A percentile compares a stretch with the other conserved stretches of the same genome.
These are phyloP conservation scores for Citrullus mucosospermus DNA, from an alignment of 306 rosid genomes.

Conservation along the genomic window DNA sequence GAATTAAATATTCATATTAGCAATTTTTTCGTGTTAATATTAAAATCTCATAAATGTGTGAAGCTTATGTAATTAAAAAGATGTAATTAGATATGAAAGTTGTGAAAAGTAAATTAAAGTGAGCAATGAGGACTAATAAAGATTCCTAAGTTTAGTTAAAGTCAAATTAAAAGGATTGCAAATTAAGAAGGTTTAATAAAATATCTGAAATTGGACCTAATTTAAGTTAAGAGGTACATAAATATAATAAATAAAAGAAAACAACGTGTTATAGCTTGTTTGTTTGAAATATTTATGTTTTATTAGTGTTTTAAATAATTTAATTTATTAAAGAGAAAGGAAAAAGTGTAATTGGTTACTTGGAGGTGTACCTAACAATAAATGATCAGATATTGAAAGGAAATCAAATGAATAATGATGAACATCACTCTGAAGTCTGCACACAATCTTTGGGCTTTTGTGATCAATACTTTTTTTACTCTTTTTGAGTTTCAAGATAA, in stretches of 20 bases:
- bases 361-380: not conserved
- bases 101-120: not conserved
- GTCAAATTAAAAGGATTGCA: not conserved
- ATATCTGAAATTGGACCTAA: not conserved
- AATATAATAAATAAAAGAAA: not conserved
- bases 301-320: not conserved
- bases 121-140: not conserved
- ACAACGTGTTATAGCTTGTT: not conserved
- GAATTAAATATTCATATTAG: too few species aligned
- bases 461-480: not conserved
- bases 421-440: not conserved
- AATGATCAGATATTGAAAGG: not conserved
- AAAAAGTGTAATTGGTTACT: not conserved
- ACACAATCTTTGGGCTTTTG: conserved; percentile 1
- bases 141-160: not conserved
- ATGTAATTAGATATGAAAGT: not conserved
- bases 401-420: not conserved
- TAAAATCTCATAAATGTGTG: not conserved
- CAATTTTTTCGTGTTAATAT: too few species aligned
- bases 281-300: not conserved
- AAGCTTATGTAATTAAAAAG: not conserved
- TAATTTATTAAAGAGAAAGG: not conserved
- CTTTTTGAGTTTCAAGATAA: conserved; percentile 1
- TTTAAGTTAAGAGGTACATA: not conserved
- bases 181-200: not conserved